Conservation (phyloP, 345 rosid genomes). For the Eucalyptus curtisii region DNA sequence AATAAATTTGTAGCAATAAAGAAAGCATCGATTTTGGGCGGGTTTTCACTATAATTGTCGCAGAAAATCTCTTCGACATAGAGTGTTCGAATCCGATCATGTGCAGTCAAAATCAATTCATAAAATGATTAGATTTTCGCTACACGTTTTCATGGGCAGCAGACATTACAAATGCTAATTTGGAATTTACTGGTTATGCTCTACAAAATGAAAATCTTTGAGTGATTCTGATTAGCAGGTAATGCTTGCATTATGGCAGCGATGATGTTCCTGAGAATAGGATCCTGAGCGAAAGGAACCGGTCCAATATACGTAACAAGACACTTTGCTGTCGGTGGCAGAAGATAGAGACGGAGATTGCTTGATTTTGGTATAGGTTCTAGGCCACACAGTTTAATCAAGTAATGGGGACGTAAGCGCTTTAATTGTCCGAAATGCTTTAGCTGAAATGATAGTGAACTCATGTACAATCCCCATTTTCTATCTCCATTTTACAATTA, state of each 20-base stretch:
- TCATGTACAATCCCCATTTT: background rate
- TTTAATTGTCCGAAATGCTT: background rate
- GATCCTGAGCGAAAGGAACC: background rate
- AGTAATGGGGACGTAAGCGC: background rate
- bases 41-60: background rate
- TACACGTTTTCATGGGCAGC: background rate
- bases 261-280: background rate
- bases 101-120: background rate
- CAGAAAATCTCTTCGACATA: background rate
- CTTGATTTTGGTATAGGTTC: background rate
- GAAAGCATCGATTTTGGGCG: background rate
- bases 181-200: background rate
- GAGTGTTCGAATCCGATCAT: background rate
- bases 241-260: background rate
- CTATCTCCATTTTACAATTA: background rate
- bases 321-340: background rate
- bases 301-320: background rate
- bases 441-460: accelerated
- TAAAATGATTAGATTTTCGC: background rate
- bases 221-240: background rate
- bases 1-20: background rate
- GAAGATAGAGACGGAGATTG: background rate
- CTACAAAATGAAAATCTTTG: background rate
- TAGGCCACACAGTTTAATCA: background rate
- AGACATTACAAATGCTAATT: background rate